Conservation (phyloP, 345 rosid genomes). For the Zanthoxylum bungeanum region DNA sequence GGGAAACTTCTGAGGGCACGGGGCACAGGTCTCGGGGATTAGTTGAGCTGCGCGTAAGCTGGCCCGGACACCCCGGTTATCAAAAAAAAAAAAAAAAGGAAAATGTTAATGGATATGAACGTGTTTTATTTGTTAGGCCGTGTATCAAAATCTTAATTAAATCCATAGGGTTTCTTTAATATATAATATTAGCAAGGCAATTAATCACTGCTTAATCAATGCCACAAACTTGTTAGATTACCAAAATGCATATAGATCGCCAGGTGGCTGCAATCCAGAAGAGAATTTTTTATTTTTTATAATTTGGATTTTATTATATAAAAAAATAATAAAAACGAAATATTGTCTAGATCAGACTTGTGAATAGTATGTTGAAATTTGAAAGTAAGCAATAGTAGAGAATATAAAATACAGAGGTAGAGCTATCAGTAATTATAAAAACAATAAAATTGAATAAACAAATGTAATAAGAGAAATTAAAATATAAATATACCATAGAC, state of each 20-base stretch:
- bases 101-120: too few species aligned
- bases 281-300: not conserved
- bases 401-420: not conserved
- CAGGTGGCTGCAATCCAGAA: not conserved
- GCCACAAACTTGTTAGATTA: conserved; percentile 10
- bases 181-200: too few species aligned
- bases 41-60: too few species aligned
- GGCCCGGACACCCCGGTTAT: too few species aligned
- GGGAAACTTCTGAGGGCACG: too few species aligned
- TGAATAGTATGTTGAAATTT: not conserved
- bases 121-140: too few species aligned
- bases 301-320: not conserved
- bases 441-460: not conserved
- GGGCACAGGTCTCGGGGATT: too few species aligned
- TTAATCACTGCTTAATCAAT: not conserved
- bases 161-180: too few species aligned
- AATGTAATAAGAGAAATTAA: not conserved
- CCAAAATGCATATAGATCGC: not conserved
- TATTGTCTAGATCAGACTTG: not conserved
- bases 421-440: not conserved
- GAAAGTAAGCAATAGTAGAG: not conserved
- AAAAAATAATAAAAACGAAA: not conserved
- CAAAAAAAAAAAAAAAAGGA: too few species aligned
- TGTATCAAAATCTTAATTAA: too few species aligned
- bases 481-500: not conserved